Base-by-base conservation (phyloP, 306 rosid species). In the Trichosanthes truncata region DNA sequence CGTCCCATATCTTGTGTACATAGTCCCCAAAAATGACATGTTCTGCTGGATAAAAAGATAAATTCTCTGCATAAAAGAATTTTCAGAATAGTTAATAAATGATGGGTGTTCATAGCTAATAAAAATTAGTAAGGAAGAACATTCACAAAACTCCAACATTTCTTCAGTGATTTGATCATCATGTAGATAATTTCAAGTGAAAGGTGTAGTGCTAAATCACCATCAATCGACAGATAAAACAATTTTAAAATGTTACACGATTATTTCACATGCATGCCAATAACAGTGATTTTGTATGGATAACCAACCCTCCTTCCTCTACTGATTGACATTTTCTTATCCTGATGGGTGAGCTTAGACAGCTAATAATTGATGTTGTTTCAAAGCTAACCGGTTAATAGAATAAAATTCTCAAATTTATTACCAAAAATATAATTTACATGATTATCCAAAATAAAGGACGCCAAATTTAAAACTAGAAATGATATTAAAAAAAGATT, bases 1-100 rank as follows among this genome's bases (percentile, higher is more conserved):
- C 93, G 72, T 93, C 97, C 99, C 99, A 95, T 73, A 83, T 85
- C 84, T 89, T 76, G 89, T 88, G 89, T 35, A 87, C 93, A 29
- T 95, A 95, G 40, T 88, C 89, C 78, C 99, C 97, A 85, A 88
- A 95, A 62, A 92, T 95, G 66, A 95, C 91, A 87, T 95, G 90
- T 84, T 95, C 96, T 26, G 95, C 63, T 41, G 93, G 96, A 91
- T 89, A 92, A 49, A 83, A 56, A 51, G 61, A 86, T 80, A 95
- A 82, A 83, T 89, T 90, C 86, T 79, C 99, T 95, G 97, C 90
- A 86, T 48, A 60, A 74, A 40, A 80, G 65, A 88, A 81, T 21
- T 74, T 49, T 9, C 66, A 80, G 59, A 81, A 78, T 81, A 76
- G 77, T 80, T 79, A 82, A 62, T 74, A 35, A 66, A 49, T 59